Base-by-base conservation (phyloP, 371 early-diverging fungal species). In the Haplosporangium sp. region DNA sequence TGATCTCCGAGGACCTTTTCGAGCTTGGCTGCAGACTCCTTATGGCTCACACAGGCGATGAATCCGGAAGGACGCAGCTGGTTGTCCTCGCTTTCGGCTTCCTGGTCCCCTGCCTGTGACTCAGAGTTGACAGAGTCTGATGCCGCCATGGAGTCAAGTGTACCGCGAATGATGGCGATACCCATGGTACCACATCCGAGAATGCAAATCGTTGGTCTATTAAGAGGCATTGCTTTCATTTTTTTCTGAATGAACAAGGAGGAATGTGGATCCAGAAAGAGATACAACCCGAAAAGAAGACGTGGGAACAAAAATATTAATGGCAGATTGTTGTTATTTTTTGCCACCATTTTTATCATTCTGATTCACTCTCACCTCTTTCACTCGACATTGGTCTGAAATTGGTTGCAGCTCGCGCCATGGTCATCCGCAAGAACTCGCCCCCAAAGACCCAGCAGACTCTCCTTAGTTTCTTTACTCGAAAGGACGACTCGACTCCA, bases 161-260 rank as follows among this genome's bases (percentile, higher is more conserved):
- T 81, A 41, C 86, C 86, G 11, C 81, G 71, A 45, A 86, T 72
- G 53, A 86, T 86, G 61, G 86, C 86, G 29, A 77, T 68, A 29
- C 85, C 86, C 86, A 86, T 86, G 60, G 86, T 86, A 21, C 86
- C 86, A 66, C 86, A 86, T 40, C 86, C 86, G 46, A 86, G 67
- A 42, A 84, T 66, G 53, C 84, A 84, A 59, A 84, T 61, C 42
- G 74, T 82, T 23, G 83, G 83, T 48, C 63, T 72, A 55, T 69
- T 66, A 56, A 81, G 73, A 46, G 74, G 51, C 81, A 81, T 81
- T 29, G 14, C 55, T 20, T 0, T 47, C 45, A 29, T 52, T 8
- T 13, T 40, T 43, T 21, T 48, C 14, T 1, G 45, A 10, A 12
- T 23, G 38, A 20, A 23, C 41, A 51, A 10, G n/a, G 11, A 43